phyloP scores from a whole-genome alignment of 495 filamentous ascomycete species.

The Xylaria venustula region DNA sequence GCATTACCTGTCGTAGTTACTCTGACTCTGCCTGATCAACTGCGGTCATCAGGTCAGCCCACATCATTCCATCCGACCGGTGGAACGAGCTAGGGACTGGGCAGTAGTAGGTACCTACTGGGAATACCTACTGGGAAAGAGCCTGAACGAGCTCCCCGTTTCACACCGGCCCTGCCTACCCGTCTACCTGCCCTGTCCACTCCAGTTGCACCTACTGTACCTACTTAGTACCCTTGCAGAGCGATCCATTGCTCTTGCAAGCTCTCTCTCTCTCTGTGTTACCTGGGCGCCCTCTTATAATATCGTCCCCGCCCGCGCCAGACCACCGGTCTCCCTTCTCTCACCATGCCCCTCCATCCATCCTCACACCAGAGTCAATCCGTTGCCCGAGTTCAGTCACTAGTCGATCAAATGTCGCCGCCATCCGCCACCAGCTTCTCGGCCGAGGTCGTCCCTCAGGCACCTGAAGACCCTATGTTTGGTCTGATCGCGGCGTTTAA shows the following conservation, averaged over 20 bases:
- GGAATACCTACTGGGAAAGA: too few species aligned
- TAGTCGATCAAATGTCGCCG: conserved; percentile 31
- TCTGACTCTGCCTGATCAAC: neutral
- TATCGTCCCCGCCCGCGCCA: neutral
- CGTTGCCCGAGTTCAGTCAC: conserved; percentile 27
- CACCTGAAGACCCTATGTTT: conserved; percentile 94
- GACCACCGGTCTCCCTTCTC: conserved; percentile 16
- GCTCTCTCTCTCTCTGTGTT: neutral
- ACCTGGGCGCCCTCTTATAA: neutral
- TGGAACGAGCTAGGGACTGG: neutral
- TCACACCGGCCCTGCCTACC: too few species aligned
- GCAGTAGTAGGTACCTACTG: too few species aligned
- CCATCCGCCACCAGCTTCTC: conserved; percentile 66
- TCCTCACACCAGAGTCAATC: conserved; percentile 27
- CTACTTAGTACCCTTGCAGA: too few species aligned
- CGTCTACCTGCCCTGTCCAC: neutral
- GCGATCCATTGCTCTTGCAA: too few species aligned
- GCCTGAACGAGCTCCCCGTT: too few species aligned
- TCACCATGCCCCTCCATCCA: conserved; percentile 25
- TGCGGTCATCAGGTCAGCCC: neutral
- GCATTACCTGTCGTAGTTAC: neutral
- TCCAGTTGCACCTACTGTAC: too few species aligned
- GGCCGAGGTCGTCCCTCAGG: conserved; percentile 76
- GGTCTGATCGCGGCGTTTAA: conserved; percentile 86
- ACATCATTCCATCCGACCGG: conserved; percentile 10